A percentile compares a stretch with the other conserved stretches of the same genome.
These are phyloP conservation scores for Xylariales sp. DNA, from an alignment of 2,329 filamentous ascomycete species.

Conservation along the genomic window DNA sequence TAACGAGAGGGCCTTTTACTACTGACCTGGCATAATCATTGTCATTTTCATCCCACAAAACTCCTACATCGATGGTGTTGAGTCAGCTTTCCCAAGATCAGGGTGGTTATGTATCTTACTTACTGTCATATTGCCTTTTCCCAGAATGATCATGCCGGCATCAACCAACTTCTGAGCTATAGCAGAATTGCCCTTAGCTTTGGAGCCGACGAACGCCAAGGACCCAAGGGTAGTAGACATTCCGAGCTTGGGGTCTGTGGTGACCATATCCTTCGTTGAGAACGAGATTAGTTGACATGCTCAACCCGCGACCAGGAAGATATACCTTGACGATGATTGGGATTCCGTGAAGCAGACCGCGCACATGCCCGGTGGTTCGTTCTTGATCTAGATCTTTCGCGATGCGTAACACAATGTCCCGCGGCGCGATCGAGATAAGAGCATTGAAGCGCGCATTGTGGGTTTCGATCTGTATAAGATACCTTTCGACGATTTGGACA, in stretches of 20 bases:
- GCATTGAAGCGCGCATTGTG: constrained; percentile 6
- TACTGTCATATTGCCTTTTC: constrained; percentile 22
- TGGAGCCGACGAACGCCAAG: constrained; percentile 10
- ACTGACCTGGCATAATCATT: not conserved
- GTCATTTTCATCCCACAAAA: constrained; percentile 14
- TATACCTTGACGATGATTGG: constrained; percentile 12
- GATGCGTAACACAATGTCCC: not conserved
- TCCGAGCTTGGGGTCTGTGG: constrained; percentile 13
- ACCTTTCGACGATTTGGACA: constrained; percentile 2
- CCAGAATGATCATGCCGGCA: constrained; percentile 20
- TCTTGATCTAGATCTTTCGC: constrained; percentile 6
- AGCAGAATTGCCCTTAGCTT: constrained; percentile 5
- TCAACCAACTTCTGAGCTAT: constrained; percentile 13
- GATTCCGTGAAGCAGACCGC: constrained; percentile 11
- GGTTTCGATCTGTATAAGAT: constrained; percentile 5
- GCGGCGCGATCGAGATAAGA: constrained; percentile 4
- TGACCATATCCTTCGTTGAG: constrained; percentile 14
- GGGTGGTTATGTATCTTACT: not conserved
- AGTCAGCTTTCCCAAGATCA: no score
- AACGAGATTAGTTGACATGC: not conserved
- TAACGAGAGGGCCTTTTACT: not conserved
- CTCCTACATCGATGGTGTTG: constrained; percentile 4
- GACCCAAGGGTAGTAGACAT: constrained; percentile 16
- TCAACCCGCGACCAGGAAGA: not conserved
- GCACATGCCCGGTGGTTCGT: not conserved